Evolutionary conservation across 169 alveolate genomes (phyloP), one percentile per base, ranked within the genome.

Genomic region (Cryptosporidium parvum): DNA sequence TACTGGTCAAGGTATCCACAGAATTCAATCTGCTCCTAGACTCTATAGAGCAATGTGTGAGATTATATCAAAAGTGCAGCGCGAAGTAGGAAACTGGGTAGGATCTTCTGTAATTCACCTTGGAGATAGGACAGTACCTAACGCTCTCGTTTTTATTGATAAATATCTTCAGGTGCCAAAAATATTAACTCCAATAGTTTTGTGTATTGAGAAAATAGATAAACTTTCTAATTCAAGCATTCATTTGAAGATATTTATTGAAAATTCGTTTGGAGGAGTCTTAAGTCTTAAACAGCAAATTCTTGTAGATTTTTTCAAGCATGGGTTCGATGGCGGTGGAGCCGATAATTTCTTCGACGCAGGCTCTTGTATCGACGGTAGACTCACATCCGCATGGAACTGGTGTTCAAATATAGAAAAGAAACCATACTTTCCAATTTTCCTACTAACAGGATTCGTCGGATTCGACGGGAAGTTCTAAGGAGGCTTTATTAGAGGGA

Each of bases 301-400:
- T 72, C 92, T 97, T 44, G 93, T 96, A 39, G 99, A 97, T 93
- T 97, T 97, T 92, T 97, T 97, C 93, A 93, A 97, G 45, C 98
- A 97, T 85, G 99, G 97, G 37, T 97, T 97, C 85, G 99, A 97
- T 85, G 99, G 99, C 35, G 94, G 97, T 61, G 99, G 99, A 16
- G 98, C 97, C 31, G 98, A 96, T 93, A 97, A 96, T 91, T 97
- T 96, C 92, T 95, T 96, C 86, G 98, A 97, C 62, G 98, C 98
- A 4, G 98, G 98, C 44, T 94, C 97, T 61, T 97, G 99, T 92
- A 96, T 97, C n/a, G 99, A 97, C 69, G 99, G 99, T 4, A 93
- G 99, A 56, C 93, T 97, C 48, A 97, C 99, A 4, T 94, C 97
- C 3, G 98, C 98, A 9, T 97, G 99, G 97, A 96, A 96, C 89